phyloP scores from a whole-genome alignment of 2,329 filamentous ascomycete genomes.

The Lecanosticta acicola region DNA sequence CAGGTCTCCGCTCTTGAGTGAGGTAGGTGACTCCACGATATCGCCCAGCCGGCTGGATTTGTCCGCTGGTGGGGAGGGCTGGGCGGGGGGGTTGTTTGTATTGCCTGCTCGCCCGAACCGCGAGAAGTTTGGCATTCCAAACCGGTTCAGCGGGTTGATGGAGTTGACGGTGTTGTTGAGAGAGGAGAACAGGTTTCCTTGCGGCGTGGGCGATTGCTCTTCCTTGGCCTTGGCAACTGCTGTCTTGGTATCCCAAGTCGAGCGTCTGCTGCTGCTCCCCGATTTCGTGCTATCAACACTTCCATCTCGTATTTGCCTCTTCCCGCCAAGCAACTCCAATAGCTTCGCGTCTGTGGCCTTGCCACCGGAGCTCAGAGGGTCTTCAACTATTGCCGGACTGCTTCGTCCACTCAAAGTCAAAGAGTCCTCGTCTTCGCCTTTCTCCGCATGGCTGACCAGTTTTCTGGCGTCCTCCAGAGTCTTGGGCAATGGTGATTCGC shows the following conservation, averaged over 20 bases:
- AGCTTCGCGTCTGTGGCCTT: slow-evolving; percentile 52
- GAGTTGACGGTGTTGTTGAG: slow-evolving; percentile 6
- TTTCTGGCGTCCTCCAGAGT: slow-evolving; percentile 90
- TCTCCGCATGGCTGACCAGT: slow-evolving; percentile 65
- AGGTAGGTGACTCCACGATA: slow-evolving; percentile 24
- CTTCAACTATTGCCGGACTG: slow-evolving; percentile 24
- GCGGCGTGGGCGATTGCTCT: slow-evolving; percentile 10
- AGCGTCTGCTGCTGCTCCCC: slow-evolving; percentile 46
- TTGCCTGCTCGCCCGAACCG: slow-evolving; percentile 32
- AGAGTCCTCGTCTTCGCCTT: slow-evolving; percentile 22
- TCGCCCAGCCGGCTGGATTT: slow-evolving; percentile 22
- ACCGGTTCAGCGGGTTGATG: slow-evolving; percentile 33
- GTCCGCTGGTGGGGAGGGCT: slow-evolving; percentile 19
- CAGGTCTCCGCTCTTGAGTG: slow-evolving; percentile 3
- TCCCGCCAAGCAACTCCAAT: slow-evolving; percentile 65
- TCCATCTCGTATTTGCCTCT: slow-evolving; percentile 59
- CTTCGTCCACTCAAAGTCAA: slow-evolving; percentile 36
- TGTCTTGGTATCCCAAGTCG: slow-evolving; percentile 23
- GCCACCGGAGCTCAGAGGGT: slow-evolving; percentile 22
- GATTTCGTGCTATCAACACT: slow-evolving; percentile 70
- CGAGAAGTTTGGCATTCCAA: slow-evolving; percentile 31
- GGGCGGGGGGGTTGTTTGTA: neutral
- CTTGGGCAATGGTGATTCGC: slow-evolving; percentile 59
- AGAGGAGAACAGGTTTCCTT: slow-evolving; percentile 25
- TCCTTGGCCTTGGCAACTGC: slow-evolving; percentile 9